phyloP scores from a whole-genome alignment of 2,329 filamentous ascomycete genomes.

The Nothophaeocryptopus gaeumannii region DNA sequence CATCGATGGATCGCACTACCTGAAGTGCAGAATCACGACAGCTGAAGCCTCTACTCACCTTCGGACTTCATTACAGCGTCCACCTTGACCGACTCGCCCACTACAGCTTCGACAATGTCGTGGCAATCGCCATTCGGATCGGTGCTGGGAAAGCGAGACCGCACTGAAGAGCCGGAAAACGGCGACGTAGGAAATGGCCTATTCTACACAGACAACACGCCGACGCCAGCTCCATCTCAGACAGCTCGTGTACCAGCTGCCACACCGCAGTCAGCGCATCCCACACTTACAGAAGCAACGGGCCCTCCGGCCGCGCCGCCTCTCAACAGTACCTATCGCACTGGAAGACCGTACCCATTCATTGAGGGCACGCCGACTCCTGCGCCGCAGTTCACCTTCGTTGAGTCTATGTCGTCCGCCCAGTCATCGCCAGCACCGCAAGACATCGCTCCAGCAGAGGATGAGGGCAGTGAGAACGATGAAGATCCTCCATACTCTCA shows the following conservation, averaged over 20 bases:
- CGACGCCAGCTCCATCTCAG: conserved; percentile 4
- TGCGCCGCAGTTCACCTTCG: no score
- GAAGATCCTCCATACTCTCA: conserved; percentile 1
- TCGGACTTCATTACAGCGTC: not conserved
- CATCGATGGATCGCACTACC: no score
- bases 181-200: not conserved
- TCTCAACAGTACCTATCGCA: not conserved
- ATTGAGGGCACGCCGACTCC: no score
- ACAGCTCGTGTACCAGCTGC: not conserved
- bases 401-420: no score
- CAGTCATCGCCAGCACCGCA: not conserved
- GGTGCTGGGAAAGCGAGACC: conserved; percentile 1
- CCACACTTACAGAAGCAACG: not conserved
- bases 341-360: not conserved
- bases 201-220: conserved; percentile 7
- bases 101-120: not conserved
- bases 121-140: not conserved
- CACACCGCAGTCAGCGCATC: not conserved
- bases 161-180: not conserved
- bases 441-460: not conserved
- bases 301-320: not conserved
- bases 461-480: not conserved
- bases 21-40: no score
- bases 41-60: no score
- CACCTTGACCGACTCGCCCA: not conserved